phyloP scores from a whole-genome alignment of 179 eudicot genomes.

The Silene noctiflora region DNA sequence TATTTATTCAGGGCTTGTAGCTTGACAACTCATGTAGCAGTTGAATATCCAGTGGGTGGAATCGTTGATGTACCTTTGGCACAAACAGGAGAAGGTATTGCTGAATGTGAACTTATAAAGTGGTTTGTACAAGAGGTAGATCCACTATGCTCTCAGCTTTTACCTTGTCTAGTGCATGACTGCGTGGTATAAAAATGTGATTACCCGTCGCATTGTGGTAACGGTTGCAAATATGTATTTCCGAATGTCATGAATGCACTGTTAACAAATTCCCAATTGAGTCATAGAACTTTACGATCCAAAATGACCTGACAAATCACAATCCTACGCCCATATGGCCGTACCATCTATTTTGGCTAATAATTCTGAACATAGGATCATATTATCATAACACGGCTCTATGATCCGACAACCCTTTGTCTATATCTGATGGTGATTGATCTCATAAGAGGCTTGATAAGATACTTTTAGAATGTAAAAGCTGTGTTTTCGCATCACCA shows the following conservation, averaged over 20 bases:
- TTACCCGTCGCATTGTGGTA: neutral
- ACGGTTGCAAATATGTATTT: neutral
- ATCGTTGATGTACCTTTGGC: slow-evolving; percentile 82
- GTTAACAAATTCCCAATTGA: neutral
- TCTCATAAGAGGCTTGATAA: neutral
- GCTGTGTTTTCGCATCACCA: neutral
- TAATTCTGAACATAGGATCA: neutral
- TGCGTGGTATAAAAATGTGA: neutral
- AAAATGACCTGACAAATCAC: no score
- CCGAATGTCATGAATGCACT: neutral
- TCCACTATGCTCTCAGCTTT: slow-evolving; percentile 4
- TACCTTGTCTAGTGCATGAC: neutral
- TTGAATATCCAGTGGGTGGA: slow-evolving; percentile 42
- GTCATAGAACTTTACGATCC: neutral
- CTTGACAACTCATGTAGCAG: slow-evolving; percentile 55
- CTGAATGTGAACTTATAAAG: slow-evolving; percentile 88
- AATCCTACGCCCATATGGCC: no score
- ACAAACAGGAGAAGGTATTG: slow-evolving; percentile 94
- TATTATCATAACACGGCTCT: no score
- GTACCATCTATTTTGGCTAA: neutral
- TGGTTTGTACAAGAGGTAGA: slow-evolving; percentile 94
- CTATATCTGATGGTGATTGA: neutral
- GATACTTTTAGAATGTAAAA: neutral
- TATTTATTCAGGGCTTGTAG: slow-evolving; percentile 32
- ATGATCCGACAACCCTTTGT: neutral